Base-by-base conservation (phyloP, 169 alveolate species). In the Sarcocystis neurona region DNA sequence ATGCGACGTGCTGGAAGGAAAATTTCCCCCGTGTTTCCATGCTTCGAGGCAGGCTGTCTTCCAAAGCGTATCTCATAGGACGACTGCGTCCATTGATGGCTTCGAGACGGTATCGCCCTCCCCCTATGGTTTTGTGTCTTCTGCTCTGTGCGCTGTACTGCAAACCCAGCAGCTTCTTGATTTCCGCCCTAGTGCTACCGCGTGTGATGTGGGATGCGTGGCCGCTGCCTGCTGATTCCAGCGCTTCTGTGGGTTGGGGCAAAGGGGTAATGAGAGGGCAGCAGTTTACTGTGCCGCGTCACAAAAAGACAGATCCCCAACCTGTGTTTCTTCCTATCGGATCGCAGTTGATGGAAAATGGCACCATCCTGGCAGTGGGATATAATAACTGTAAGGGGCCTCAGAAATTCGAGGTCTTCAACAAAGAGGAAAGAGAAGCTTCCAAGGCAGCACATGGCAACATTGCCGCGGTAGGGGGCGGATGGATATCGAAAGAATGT, bases 181-280 rank as follows among this genome's bases (percentile, higher is more conserved):
- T n/a, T n/a, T n/a, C n/a, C n/a, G n/a, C n/a, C n/a, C n/a, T n/a
- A n/a, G n/a, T n/a, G n/a, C n/a, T n/a, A n/a, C 82, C 82, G 10
- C 82, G 82, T 18, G 20, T 72, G 50, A 23, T 53, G 27, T 72
- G 82, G 82, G 82, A 72, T 72, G 20, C 34, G 43, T 27, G 41
- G 27, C 10, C 1, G 82, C 53, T 72, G 43, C 58, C 58, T 2
- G 53, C n/a, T 4, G 82, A 56, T 30, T 0, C 34, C 50, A 47
- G 41, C 46, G n/a, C n/a, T n/a, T 39, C 56, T 39, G 82, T 39
- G 10, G 47, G 37, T 27, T 72, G 82, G 82, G 82, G 82, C 4
- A 72, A 72, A 39, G 53, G 82, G 47, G 82, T 72, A 34, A 4
- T 72, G 1, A 47, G 58, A 1, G 82, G 82, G 39, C 58, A 72